Base-by-base conservation (phyloP, 2,329 filamentous ascomycete species). In the Colletotrichum aenigma region DNA sequence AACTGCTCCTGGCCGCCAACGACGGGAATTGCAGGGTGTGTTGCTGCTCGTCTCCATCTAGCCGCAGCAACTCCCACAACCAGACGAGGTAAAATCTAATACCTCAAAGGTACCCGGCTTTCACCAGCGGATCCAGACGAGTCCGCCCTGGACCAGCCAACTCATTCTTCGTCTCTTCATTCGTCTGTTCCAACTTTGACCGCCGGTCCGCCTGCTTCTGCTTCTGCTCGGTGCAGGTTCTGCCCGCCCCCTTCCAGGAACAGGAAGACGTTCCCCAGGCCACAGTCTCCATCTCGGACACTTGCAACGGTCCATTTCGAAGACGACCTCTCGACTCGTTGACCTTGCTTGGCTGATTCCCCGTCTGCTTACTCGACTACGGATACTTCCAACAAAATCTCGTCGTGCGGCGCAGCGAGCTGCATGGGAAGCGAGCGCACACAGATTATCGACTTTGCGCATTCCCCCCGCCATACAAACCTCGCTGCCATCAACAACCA, bases 401-500 rank as follows among this genome's bases (percentile, higher is more conserved):
- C 52, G 43, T 52, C 43, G 62, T 55, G 60, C 52, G 52, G 60
- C 52, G 52, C 15, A 70, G 66, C 58, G 18, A 34, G 28, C 66
- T 73, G 71, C 56, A 64, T 60, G 66, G 62, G 66, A 73, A 73
- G 71, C 66, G 56, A 73, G 66, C 71, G 38, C 71, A 70, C 66
- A 64, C 28, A 70, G 62, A 60, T 18, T 30, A 24, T 73, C 15
- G 21, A 30, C 9, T 52, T 32, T 28, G 24, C 21, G 16, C 36
- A 66, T 21, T 7, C 26, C 36, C 26, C 21, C 21, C 62, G 62
- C 62, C 26, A 28, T 28, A 15, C 56, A 34, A 36, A 21, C 32
- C 58, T 62, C 28, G 24, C 32, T 60, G 9, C 26, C 58, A 30
- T n/a, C 58, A n/a, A n/a, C n/a, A 30, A 7, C 34, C 34, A n/a